A percentile compares a stretch with the other conserved stretches of the same genome.
Conservation (phyloP, 208 protist species). For the Wallacemonas sp. region DNA sequence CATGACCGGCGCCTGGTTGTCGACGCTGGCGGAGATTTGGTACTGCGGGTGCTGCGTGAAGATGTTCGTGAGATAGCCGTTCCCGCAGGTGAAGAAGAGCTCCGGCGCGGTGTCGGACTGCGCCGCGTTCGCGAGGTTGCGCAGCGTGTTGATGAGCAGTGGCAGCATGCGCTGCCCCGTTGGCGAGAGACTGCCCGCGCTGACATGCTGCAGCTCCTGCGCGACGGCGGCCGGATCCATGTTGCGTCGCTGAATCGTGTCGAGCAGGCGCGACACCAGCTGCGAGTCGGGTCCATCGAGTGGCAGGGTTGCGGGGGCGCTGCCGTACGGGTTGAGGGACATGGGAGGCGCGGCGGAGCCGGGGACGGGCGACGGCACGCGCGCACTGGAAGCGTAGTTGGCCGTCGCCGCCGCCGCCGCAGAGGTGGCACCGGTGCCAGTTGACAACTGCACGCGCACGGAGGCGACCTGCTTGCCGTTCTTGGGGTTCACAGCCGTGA, state of each 20-base stretch:
- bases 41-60: slow-evolving; percentile 53
- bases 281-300: slow-evolving; percentile 40
- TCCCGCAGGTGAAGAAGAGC: slow-evolving; percentile 64
- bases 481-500: slow-evolving; percentile 45
- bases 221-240: slow-evolving; percentile 37
- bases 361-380: slow-evolving; percentile 12
- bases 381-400: background rate
- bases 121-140: slow-evolving; percentile 22
- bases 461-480: slow-evolving; percentile 39
- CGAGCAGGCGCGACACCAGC: slow-evolving; percentile 60
- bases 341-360: background rate
- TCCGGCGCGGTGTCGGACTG: slow-evolving; percentile 25
- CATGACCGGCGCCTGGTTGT: slow-evolving; percentile 45
- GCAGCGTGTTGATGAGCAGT: slow-evolving; percentile 54
- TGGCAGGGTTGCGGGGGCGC: background rate
- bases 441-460: slow-evolving; percentile 41
- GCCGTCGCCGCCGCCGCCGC: background rate
- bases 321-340: slow-evolving; percentile 5
- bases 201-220: slow-evolving; percentile 40
- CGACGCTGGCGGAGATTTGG: slow-evolving; percentile 51
- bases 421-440: slow-evolving; percentile 6
- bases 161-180: slow-evolving; percentile 53
- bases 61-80: slow-evolving; percentile 65
- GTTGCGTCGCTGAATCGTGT: slow-evolving; percentile 61
- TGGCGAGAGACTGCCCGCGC: slow-evolving; percentile 26